These are phyloP conservation scores for Candida ulmi DNA, from an alignment of 805 yeast genomes.

Conservation along the genomic window DNA sequence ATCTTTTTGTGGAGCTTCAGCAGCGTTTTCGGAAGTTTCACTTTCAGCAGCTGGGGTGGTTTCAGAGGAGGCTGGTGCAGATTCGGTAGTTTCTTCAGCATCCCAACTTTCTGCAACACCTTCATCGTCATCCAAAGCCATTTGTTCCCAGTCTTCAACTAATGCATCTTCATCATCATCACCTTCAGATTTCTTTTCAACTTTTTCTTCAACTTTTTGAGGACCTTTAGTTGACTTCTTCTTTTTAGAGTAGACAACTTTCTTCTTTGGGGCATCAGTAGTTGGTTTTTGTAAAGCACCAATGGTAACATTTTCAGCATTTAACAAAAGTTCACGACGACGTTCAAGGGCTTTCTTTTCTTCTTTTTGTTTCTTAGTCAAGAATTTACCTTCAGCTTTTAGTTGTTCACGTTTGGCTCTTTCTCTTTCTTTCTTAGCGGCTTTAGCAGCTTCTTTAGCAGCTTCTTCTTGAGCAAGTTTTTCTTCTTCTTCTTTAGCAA, in stretches of 20 bases:
- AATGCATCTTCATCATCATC: constrained; percentile 46
- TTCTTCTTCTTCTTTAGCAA: constrained; percentile 44
- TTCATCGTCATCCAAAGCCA: constrained; percentile 56
- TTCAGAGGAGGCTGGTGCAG: too few species aligned
- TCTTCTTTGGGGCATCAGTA: constrained; percentile 40
- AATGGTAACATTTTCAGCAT: constrained; percentile 65
- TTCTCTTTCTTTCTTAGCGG: constrained; percentile 80
- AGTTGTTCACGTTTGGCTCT: constrained; percentile 82
- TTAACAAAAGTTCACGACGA: constrained; percentile 81
- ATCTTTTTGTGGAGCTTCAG: constrained; percentile 16
- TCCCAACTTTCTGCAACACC: constrained; percentile 53
- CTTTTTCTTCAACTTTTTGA: constrained; percentile 19
- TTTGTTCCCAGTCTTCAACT: constrained; percentile 83
- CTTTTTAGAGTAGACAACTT: constrained; percentile 66
- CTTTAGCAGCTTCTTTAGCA: constrained; percentile 51
- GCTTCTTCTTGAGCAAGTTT: constrained; percentile 36
- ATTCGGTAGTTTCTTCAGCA: constrained; percentile 21
- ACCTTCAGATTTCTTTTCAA: constrained; percentile 19
- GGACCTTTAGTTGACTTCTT: constrained; percentile 42
- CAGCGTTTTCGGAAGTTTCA: constrained; percentile 10
- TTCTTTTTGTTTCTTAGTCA: constrained; percentile 93
- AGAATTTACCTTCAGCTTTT: constrained; percentile 91
- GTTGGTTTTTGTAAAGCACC: constrained; percentile 54
- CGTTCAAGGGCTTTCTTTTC: constrained; percentile 81
- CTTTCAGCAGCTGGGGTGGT: too few species aligned